Base-by-base conservation (phyloP, 2,329 filamentous ascomycete species). In the Lecanosticta acicola region DNA sequence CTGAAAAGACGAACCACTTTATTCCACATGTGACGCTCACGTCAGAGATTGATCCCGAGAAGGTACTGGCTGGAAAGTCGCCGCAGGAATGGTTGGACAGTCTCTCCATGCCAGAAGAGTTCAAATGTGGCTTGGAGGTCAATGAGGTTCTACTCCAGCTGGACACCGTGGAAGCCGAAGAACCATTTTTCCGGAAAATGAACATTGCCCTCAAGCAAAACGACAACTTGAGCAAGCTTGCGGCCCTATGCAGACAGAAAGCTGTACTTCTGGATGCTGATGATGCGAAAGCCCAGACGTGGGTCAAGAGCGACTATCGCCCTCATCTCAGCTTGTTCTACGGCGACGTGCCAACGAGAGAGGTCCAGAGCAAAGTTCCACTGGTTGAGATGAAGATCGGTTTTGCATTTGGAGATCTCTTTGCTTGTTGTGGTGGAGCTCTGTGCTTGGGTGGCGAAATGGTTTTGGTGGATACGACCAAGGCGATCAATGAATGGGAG, bases 311-410 rank as follows among this genome's bases (percentile, higher is more conserved):
- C 16, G 51, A 52, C 21, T 58, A 53, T 43, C 45, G 54, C n/a
- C 56, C 56, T 10, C 52, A 57, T 43, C 37, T 58, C 13, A 53
- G 51, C 32, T 41, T 58, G 33, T 45, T 57, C 11, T 55, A 58
- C 37, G 50, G 47, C 8, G 54, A 57, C 39, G 19, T 52, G 16
- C 45, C 52, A 17, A 58, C 54, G 9, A 43, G 50, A 18, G 52
- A 57, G 19, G 56, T 57, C 18, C 41, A 47, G 44, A 43, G 17
- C 13, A 55, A 57, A 39, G 20, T 55, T 3, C 45, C 56, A 14
- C 39, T 55, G 41, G 49, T 58, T 41, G 54, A 58, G 39, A 57
- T 58, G 54, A 57, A 57, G 26, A 46, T 58, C 38, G 56, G 56
- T 13, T 58, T 58, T 19, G 56, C 56, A 7, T 46, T 53, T 32